Percentiles rank a stretch among this genome's conserved stretches.
Evolutionary conservation across 2,329 filamentous ascomycete genomes (phyloP).

Genomic region (Beauveria caledonica): DNA sequence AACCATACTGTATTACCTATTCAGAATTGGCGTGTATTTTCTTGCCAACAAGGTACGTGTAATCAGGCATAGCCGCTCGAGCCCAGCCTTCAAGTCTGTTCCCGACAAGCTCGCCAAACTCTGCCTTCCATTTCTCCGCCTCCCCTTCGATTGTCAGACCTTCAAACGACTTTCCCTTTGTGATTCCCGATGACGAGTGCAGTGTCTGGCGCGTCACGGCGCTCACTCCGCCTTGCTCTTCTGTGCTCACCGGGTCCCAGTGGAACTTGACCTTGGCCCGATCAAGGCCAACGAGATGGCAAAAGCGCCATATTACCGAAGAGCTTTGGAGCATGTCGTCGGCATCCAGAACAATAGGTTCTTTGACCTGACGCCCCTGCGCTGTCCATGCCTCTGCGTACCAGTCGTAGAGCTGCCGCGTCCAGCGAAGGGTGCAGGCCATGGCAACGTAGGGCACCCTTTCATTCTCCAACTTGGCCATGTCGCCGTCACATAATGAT

Average conservation of each 20-base stretch:
- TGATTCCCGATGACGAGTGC: not conserved
- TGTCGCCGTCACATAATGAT: not conserved
- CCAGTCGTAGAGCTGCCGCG: constrained; percentile 5
- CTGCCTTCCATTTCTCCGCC: constrained; percentile 13
- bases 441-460: not conserved
- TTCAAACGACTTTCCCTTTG: constrained; percentile 9
- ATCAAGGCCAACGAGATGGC: not conserved
- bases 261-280: not conserved
- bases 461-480: not conserved
- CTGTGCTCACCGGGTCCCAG: not conserved
- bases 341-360: not conserved
- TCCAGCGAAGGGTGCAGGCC: constrained; percentile 3
- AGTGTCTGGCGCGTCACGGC: not conserved
- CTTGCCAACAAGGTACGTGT: not conserved
- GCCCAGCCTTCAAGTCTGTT: constrained; percentile 8
- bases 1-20: not conserved
- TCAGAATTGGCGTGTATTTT: not conserved
- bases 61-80: constrained; percentile 9
- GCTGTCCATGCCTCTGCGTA: not conserved
- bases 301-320: not conserved
- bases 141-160: constrained; percentile 12
- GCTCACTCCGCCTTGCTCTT: not conserved
- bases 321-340: not conserved
- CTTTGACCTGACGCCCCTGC: not conserved
- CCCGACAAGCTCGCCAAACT: constrained; percentile 11